phyloP scores from a whole-genome alignment of 371 early-diverging fungal genomes.

The Mortierella sp. region DNA sequence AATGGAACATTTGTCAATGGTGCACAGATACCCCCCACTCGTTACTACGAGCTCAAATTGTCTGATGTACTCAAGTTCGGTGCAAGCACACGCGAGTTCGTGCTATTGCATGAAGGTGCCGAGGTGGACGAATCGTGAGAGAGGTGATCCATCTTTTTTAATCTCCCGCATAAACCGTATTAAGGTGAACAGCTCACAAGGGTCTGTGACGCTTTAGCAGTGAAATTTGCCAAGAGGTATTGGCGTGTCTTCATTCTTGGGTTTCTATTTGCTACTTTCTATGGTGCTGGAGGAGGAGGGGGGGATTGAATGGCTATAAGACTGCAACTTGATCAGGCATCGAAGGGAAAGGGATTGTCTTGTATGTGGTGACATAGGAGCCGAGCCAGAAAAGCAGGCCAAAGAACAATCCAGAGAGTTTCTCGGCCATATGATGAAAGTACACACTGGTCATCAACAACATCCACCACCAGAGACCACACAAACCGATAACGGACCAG shows the following conservation, averaged over 20 bases:
- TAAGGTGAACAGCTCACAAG: too few relatives aligned
- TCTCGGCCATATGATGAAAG: conserved; percentile 83
- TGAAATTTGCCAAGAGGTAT: too few relatives aligned
- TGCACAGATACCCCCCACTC: conserved; percentile 73
- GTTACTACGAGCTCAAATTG: conserved; percentile 84
- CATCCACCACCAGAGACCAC: conserved; percentile 79
- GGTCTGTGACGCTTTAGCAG: too few relatives aligned
- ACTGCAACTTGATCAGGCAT: conserved; percentile 47
- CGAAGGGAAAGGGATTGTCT: conserved; percentile 19
- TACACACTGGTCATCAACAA: conserved; percentile 81
- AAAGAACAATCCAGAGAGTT: conserved; percentile 73
- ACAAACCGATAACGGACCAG: conserved; percentile 49
- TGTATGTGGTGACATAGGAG: conserved; percentile 52
- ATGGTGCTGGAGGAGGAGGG: too few relatives aligned
- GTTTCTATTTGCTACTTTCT: too few relatives aligned
- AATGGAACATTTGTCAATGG: conserved; percentile 93
- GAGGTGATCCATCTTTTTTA: background rate
- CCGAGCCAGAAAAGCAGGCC: conserved; percentile 77
- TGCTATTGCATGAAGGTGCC: conserved; percentile 80
- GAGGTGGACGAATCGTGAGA: conserved; percentile 3
- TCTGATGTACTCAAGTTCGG: conserved; percentile 92
- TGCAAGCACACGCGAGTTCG: conserved; percentile 90
- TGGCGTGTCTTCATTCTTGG: too few relatives aligned
- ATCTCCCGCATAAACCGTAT: too few relatives aligned
- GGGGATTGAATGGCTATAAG: too few relatives aligned